Conservation (phyloP, 2,329 filamentous ascomycete genomes). For the Fusarium algeriense region DNA sequence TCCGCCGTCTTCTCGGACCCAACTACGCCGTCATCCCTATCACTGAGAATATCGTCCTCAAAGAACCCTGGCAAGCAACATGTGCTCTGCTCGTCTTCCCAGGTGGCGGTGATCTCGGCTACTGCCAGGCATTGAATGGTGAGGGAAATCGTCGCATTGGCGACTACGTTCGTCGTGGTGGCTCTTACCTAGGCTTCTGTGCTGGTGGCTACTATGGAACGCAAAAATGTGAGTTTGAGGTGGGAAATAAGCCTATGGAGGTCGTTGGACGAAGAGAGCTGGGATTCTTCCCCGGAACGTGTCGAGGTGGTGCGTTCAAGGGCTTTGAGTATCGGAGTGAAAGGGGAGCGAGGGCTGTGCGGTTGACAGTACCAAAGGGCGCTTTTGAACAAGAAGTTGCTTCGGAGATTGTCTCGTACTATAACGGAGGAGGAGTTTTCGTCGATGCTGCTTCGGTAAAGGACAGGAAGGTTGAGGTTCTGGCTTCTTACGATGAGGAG, state of each 20-base stretch:
- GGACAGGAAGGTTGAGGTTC: constrained; percentile 77
- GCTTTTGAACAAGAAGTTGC: constrained; percentile 69
- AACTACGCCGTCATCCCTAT: constrained; percentile 94
- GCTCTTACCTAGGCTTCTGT: constrained; percentile 90
- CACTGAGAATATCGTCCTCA: constrained; percentile 80
- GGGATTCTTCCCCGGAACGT: constrained; percentile 87
- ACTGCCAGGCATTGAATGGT: constrained; percentile 89
- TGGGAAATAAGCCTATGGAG: constrained; percentile 80
- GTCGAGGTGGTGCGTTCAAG: constrained; percentile 85
- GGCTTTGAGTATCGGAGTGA: constrained; percentile 95
- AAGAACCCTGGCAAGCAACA: constrained; percentile 89
- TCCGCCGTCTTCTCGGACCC: constrained; percentile 86
- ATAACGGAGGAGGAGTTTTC: constrained; percentile 95
- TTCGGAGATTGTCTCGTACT: constrained; percentile 80
- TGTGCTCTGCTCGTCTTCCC: constrained; percentile 93
- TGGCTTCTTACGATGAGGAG: constrained; percentile 83
- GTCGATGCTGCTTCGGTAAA: constrained; percentile 77
- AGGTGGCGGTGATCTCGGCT: constrained; percentile 92
- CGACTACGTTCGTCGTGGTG: constrained; percentile 87
- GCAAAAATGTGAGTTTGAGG: constrained; percentile 88
- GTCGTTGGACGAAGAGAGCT: constrained; percentile 89
- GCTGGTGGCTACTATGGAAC: constrained; percentile 94
- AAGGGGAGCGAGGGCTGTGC: constrained; percentile 79
- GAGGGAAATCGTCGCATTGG: constrained; percentile 85
- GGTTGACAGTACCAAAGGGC: constrained; percentile 72